A percentile compares a stretch with the other conserved stretches of the same genome.
Evolutionary conservation across 176 grass and related monocot genomes (phyloP).

Genomic region (Eremochloa ophiuroides): DNA sequence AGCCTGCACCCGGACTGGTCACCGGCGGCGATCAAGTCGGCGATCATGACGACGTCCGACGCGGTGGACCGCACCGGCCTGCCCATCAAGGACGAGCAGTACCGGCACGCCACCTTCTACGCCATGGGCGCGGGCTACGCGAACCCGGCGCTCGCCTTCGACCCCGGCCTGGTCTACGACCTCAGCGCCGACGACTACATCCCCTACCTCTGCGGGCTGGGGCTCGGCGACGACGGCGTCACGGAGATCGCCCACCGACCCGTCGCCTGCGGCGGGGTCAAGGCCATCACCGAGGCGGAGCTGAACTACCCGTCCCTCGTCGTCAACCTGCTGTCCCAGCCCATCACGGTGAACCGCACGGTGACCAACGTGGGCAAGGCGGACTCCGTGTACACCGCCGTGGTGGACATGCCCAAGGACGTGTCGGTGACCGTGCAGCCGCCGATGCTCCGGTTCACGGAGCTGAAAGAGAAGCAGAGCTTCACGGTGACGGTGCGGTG

Average conservation of each 20-base stretch:
- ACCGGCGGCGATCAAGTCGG: conserved; percentile 81
- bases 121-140: conserved; percentile 80
- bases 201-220: conserved; percentile 73
- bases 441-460: conserved; percentile 46
- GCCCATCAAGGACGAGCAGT: conserved; percentile 74
- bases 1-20: conserved; percentile 68
- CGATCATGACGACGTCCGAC: conserved; percentile 88
- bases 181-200: conserved; percentile 54
- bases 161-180: conserved; percentile 78
- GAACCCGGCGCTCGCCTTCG: conserved; percentile 63
- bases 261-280: conserved; percentile 39
- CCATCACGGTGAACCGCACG: conserved; percentile 64
- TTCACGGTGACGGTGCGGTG: conserved; percentile 62
- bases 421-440: conserved; percentile 66
- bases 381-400: conserved; percentile 39
- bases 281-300: conserved; percentile 58
- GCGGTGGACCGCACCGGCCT: conserved; percentile 38
- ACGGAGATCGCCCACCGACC: conserved; percentile 47
- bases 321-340: conserved; percentile 42
- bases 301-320: conserved; percentile 84
- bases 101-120: conserved; percentile 76
- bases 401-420: conserved; percentile 57
- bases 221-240: conserved; percentile 49
- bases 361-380: conserved; percentile 81
- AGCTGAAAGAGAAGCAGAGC: conserved; percentile 62